Percentiles rank a stretch among this genome's conserved stretches.
Evolutionary conservation across 2,329 filamentous ascomycete species (phyloP).

Genomic region (Pseudocercospora musae): DNA sequence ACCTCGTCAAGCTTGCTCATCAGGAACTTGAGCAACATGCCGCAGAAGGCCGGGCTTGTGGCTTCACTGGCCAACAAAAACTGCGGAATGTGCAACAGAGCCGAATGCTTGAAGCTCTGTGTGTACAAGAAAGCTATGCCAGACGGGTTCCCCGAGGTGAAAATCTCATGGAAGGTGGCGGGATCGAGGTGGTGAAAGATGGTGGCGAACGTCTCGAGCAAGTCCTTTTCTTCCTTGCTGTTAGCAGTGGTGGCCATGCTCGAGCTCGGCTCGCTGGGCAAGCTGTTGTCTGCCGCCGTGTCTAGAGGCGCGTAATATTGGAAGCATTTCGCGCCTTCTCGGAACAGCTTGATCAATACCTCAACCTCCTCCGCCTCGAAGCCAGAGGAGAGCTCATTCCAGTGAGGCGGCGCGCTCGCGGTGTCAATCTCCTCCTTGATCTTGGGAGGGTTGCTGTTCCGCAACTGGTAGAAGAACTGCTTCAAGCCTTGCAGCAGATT

Average conservation of each 20-base stretch:
- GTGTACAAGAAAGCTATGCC: constrained; percentile 96
- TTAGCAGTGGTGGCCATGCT: constrained; percentile 74
- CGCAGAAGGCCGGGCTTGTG: constrained; percentile 94
- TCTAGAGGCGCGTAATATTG: constrained; percentile 94
- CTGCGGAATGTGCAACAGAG: constrained; percentile 89
- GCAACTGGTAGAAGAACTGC: constrained; percentile 92
- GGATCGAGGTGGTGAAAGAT: constrained; percentile 98
- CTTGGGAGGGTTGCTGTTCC: constrained; percentile 72
- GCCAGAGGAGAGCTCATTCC: constrained; percentile 92
- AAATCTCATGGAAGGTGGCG: constrained; percentile 97
- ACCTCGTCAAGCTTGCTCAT: constrained; percentile 97
- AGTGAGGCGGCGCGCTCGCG: constrained; percentile 77
- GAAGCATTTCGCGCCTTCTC: constrained; percentile 93
- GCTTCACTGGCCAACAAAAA: constrained; percentile 99
- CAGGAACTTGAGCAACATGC: constrained; percentile 94
- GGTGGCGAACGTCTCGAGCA: constrained; percentile 94
- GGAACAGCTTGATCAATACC: constrained; percentile 94
- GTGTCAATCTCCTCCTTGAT: constrained; percentile 64
- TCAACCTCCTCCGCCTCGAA: constrained; percentile 97
- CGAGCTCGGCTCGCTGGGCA: constrained; percentile 66
- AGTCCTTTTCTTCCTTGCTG: constrained; percentile 92
- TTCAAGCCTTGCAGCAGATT: constrained; percentile 94
- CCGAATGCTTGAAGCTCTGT: constrained; percentile 96
- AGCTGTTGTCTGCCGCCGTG: constrained; percentile 65
- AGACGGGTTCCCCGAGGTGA: constrained; percentile 43